These are phyloP conservation scores for Garcia nutans DNA, from an alignment of 345 rosid species.

Conservation along the genomic window DNA sequence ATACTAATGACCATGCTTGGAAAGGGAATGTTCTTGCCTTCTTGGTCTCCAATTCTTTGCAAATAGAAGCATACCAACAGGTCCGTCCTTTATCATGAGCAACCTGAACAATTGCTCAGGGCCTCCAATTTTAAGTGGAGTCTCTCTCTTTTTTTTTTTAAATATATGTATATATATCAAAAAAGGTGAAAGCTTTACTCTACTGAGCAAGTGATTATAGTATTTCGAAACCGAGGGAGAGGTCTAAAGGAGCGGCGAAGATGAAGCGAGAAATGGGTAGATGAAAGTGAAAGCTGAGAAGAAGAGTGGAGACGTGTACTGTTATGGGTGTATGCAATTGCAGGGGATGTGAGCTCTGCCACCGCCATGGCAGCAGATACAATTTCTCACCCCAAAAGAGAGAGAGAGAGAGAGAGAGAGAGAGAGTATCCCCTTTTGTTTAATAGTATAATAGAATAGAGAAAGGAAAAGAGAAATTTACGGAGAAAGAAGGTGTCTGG, in stretches of 20 bases:
- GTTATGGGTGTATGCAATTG: constrained; percentile 33
- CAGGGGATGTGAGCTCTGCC: constrained; percentile 59
- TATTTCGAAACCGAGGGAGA: constrained; percentile 18
- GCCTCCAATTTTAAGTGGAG: too few species aligned
- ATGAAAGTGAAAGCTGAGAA: constrained; percentile 54
- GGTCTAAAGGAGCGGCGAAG: constrained; percentile 48
- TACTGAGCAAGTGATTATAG: constrained; percentile 70
- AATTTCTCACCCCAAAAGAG: neutral
- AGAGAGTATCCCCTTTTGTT: too few species aligned
- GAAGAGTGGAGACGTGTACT: constrained; percentile 43
- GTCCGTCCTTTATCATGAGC: too few species aligned
- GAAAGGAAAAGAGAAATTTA: neutral
- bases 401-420: too few species aligned
- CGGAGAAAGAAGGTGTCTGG: neutral
- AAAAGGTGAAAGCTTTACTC: constrained; percentile 38
- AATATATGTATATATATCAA: too few species aligned
- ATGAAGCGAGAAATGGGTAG: constrained; percentile 46
- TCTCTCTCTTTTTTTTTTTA: too few species aligned
- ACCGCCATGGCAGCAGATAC: too few species aligned
- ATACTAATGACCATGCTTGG: too few species aligned
- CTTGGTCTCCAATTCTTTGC: too few species aligned
- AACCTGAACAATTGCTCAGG: too few species aligned
- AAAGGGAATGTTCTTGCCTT: too few species aligned
- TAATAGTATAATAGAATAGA: neutral
- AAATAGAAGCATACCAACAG: too few species aligned